Conservation (phyloP, 345 rosid genomes). For the Citrus hindsii region DNA sequence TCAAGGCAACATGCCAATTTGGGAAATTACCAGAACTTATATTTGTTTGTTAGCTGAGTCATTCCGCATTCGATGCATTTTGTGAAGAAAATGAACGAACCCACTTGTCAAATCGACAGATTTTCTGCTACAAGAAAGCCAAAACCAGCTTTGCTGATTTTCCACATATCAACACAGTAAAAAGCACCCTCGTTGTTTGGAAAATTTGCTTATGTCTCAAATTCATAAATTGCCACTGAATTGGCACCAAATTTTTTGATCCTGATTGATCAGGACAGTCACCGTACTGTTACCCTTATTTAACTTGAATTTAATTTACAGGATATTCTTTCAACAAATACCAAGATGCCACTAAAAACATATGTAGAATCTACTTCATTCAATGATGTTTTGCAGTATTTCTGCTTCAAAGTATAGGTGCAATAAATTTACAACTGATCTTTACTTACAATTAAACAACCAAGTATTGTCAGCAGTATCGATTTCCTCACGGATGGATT, state of each 20-base stretch:
- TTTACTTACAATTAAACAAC: too few relatives aligned
- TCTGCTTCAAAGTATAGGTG: not conserved
- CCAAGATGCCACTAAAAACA: not conserved
- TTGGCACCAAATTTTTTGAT: not conserved
- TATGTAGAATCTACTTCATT: not conserved
- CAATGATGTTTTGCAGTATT: not conserved
- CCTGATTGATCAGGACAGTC: not conserved
- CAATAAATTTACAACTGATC: not conserved
- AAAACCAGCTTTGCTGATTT: not conserved
- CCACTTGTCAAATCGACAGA: too few relatives aligned
- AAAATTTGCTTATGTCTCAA: not conserved
- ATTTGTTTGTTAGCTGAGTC: not conserved
- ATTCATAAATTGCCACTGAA: not conserved
- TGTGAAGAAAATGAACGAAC: not conserved
- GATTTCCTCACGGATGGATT: too few relatives aligned
- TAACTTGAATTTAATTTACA: not conserved
- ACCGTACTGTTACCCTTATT: not conserved
- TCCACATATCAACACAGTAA: not conserved
- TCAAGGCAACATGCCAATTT: not conserved
- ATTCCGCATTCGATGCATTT: not conserved
- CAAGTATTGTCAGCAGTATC: too few relatives aligned
- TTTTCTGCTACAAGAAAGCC: not conserved
- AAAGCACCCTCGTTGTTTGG: too few relatives aligned
- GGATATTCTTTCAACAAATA: not conserved
- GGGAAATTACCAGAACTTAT: not conserved